Evolutionary conservation across 2,329 filamentous ascomycete species (phyloP).

Genomic region (Epichloe uncinata): DNA sequence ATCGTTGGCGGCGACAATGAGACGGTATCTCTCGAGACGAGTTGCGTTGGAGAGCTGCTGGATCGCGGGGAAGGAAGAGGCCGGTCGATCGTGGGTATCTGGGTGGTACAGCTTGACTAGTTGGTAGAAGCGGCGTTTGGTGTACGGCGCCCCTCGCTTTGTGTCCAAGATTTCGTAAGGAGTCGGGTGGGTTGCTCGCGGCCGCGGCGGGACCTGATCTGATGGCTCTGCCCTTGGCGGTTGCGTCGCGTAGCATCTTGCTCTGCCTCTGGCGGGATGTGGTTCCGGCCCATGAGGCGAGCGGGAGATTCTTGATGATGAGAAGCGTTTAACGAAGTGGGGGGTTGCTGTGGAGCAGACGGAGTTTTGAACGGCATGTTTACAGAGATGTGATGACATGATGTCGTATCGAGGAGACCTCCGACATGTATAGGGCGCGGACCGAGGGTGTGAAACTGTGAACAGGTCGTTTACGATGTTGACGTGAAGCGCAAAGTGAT

Average conservation of each 20-base stretch:
- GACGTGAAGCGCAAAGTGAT: neutral
- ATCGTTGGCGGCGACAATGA: slow-evolving; percentile 77
- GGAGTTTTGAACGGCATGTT: neutral
- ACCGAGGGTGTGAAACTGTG: neutral
- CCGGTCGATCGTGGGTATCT: slow-evolving; percentile 41
- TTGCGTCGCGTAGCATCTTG: slow-evolving; percentile 2
- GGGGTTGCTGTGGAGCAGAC: neutral
- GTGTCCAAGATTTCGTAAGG: slow-evolving; percentile 79
- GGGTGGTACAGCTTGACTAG: slow-evolving; percentile 95
- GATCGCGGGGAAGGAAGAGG: neutral
- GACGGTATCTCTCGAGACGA: slow-evolving; percentile 76
- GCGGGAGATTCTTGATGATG: neutral
- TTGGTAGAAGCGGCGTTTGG: slow-evolving; percentile 73
- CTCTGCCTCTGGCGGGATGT: neutral
- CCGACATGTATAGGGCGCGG: slow-evolving; percentile 6
- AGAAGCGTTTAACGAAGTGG: neutral
- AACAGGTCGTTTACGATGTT: neutral
- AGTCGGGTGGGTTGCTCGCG: slow-evolving; percentile 43
- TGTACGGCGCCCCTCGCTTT: slow-evolving; percentile 52
- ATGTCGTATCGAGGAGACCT: no score
- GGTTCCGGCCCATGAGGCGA: neutral
- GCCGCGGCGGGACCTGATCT: slow-evolving; percentile 27
- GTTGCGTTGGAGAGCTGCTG: slow-evolving; percentile 34
- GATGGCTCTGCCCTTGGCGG: neutral
- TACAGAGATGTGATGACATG: neutral